Conservation (phyloP, 306 rosid species). For the Arachis hypogaea region DNA sequence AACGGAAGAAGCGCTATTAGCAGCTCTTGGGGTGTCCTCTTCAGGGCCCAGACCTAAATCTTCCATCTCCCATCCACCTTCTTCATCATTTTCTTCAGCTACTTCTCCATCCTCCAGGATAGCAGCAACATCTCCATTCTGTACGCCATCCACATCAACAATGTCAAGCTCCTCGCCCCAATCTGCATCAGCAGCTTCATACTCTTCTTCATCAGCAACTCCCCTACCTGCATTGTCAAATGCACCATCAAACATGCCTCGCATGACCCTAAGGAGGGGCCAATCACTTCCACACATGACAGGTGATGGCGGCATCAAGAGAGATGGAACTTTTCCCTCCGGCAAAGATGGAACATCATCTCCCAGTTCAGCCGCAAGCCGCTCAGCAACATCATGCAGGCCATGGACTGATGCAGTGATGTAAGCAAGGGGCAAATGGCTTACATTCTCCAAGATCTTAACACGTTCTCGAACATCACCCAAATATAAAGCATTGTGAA, state of each 20-base stretch:
- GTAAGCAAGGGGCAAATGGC: conserved; percentile 92
- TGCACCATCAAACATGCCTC: conserved; percentile 88
- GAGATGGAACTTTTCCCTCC: conserved; percentile 71
- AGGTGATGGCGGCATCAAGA: conserved; percentile 77
- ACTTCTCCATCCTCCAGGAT: conserved; percentile 71
- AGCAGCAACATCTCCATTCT: conserved; percentile 65
- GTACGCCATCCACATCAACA: conserved; percentile 70
- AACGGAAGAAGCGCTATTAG: conserved; percentile 54
- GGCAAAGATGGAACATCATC: conserved; percentile 80
- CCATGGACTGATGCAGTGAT: conserved; percentile 83
- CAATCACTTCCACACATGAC: conserved; percentile 84
- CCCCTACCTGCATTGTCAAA: conserved; percentile 61
- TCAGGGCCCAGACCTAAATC: conserved; percentile 88
- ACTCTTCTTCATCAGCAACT: conserved; percentile 62
- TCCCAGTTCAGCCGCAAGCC: conserved; percentile 80
- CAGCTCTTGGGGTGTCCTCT: conserved; percentile 75
- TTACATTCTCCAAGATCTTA: conserved; percentile 86
- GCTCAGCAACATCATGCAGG: conserved; percentile 75
- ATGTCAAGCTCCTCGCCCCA: conserved; percentile 85
- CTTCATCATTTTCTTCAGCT: conserved; percentile 78
- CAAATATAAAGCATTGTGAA: conserved; percentile 88
- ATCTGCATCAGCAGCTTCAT: conserved; percentile 68
- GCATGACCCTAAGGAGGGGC: conserved; percentile 91
- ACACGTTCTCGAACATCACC: conserved; percentile 84
- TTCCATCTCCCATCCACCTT: conserved; percentile 94